Conservation (phyloP, 148 eudicot genomes). For the Diospyros lotus region DNA sequence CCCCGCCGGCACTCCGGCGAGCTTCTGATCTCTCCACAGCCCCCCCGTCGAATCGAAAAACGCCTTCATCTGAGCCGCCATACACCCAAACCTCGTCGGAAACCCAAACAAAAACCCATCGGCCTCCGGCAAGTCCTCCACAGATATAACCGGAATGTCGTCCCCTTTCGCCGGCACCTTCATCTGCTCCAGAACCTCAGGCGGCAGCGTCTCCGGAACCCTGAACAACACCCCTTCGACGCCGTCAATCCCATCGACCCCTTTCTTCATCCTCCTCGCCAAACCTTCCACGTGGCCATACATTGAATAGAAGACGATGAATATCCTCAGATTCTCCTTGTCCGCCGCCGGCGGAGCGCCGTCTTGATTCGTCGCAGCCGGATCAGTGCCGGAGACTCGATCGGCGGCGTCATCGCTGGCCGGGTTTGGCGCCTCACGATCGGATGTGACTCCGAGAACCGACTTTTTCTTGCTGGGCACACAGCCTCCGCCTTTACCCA, state of each 20-base stretch:
- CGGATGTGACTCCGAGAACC: conserved; percentile 4
- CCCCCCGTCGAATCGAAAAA: conserved; percentile 79
- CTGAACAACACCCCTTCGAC: conserved; percentile 60
- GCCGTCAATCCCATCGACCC: conserved; percentile 64
- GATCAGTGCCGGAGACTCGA: not conserved
- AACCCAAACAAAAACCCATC: conserved; percentile 85
- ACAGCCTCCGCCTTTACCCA: conserved; percentile 86
- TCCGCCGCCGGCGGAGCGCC: not conserved
- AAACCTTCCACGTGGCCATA: conserved; percentile 86
- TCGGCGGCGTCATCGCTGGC: not conserved
- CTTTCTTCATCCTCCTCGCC: conserved; percentile 64
- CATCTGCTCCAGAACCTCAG: conserved; percentile 53
- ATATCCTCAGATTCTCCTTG: conserved; percentile 29
- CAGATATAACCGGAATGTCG: conserved; percentile 51
- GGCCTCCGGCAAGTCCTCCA: conserved; percentile 40
- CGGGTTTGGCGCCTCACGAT: no score
- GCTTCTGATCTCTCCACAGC: conserved; percentile 79
- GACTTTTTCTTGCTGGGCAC: conserved; percentile 70
- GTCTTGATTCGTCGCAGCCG: conserved; percentile 10
- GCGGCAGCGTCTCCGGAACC: conserved; percentile 74
- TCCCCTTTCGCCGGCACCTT: conserved; percentile 72
- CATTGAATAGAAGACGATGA: conserved; percentile 80
- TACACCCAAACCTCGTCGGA: conserved; percentile 87
- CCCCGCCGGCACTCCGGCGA: conserved; percentile 90
- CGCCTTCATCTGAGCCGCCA: conserved; percentile 98